Conservation (phyloP, 1,284 basidiomycete genomes). For the Trametes pubescens region DNA sequence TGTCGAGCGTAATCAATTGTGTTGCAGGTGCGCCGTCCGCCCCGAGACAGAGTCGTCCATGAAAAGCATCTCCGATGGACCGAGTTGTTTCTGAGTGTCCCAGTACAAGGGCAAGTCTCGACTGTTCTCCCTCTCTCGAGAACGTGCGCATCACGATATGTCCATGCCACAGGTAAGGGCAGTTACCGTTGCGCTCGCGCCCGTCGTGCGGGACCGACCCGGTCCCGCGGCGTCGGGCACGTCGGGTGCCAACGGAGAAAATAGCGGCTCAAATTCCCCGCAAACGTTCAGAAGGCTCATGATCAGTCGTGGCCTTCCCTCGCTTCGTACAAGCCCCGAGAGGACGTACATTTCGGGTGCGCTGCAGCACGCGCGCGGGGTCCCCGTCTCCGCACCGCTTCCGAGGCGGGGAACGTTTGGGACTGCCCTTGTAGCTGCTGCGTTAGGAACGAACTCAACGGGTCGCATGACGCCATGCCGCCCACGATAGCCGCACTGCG, state of each 20-base stretch:
- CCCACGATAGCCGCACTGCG: neutral
- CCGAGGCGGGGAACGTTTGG: constrained; percentile 6
- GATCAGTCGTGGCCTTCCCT: constrained; percentile 2
- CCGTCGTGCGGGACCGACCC: constrained; percentile 19
- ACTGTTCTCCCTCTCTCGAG: neutral
- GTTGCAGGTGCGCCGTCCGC: neutral
- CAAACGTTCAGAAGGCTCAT: constrained; percentile 9
- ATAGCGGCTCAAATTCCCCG: constrained; percentile 28
- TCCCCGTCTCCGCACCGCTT: constrained; percentile 15
- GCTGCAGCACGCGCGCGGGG: neutral
- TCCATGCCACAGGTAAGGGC: neutral
- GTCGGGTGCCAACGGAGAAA: constrained; percentile 7
- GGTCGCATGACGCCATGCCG: neutral
- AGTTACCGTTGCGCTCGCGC: neutral
- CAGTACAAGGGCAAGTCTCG: neutral
- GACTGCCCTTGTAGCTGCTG: neutral
- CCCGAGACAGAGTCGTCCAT: neutral
- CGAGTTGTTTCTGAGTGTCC: neutral
- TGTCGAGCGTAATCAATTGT: constrained; percentile 26
- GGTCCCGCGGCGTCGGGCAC: constrained; percentile 10
- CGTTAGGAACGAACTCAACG: too few species aligned
- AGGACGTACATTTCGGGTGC: neutral
- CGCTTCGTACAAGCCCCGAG: constrained; percentile 18
- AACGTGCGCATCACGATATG: neutral
- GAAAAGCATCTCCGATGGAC: neutral